Evolutionary conservation across 129 eudicot genomes (phyloP).

Genomic region (Escallonia herrerae): DNA sequence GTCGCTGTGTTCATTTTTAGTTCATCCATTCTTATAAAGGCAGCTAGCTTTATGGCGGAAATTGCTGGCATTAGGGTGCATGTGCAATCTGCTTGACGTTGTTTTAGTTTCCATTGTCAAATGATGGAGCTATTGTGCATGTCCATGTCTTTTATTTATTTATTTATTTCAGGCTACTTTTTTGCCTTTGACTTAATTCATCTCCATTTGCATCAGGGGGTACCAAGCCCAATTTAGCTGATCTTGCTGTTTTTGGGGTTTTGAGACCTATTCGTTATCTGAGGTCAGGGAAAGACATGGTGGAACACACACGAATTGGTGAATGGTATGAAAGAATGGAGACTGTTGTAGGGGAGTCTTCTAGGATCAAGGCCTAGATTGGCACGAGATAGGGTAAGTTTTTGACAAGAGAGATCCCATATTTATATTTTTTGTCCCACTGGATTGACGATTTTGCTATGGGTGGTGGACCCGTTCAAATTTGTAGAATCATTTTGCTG

Average conservation of each 20-base stretch:
- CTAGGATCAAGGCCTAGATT: conserved; percentile 31
- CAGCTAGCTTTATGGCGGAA: too few species aligned
- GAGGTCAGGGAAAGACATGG: conserved; percentile 36
- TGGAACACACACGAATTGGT: conserved; percentile 36
- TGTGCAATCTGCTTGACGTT: too few species aligned
- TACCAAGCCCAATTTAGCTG: conserved; percentile 33
- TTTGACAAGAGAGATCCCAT: too few species aligned
- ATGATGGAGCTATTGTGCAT: not conserved
- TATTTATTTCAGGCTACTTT: too few species aligned
- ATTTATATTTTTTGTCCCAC: too few species aligned
- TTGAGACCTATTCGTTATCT: conserved; percentile 33
- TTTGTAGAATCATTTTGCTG: too few species aligned
- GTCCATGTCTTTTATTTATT: not conserved
- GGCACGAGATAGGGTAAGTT: not conserved
- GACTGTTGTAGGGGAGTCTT: conserved; percentile 31
- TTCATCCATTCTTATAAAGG: too few species aligned
- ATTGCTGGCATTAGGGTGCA: too few species aligned
- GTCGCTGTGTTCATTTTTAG: too few species aligned
- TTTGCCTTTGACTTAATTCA: not conserved
- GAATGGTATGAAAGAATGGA: conserved; percentile 41
- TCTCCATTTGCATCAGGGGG: conserved; percentile 24
- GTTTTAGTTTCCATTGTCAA: too few species aligned
- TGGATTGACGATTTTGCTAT: too few species aligned
- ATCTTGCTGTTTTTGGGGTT: conserved; percentile 37
- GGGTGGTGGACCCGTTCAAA: too few species aligned